Evolutionary conservation across 2,329 filamentous ascomycete genomes (phyloP).

Genomic region (Aspergillus sergii): DNA sequence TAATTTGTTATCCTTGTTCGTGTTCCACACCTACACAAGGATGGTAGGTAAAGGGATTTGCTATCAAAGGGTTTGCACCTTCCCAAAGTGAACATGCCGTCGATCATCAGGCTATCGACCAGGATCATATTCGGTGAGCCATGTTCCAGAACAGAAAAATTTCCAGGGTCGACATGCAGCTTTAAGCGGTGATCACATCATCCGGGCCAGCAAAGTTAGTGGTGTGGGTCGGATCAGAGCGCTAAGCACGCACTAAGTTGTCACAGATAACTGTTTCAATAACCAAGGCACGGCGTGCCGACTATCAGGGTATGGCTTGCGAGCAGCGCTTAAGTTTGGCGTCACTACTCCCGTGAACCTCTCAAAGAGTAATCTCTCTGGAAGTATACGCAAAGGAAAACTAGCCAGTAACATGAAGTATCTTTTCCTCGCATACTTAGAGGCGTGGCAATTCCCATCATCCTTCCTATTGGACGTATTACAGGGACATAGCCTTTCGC

Average conservation of each 20-base stretch:
- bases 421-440: not conserved
- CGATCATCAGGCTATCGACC: constrained; percentile 8
- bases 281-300: not conserved
- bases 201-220: constrained; percentile 20
- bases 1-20: not conserved
- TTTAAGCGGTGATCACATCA: constrained; percentile 23
- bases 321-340: not conserved
- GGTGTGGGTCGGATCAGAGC: constrained; percentile 17
- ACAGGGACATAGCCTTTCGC: not conserved
- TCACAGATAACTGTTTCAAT: not conserved
- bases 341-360: not conserved
- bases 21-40: constrained; percentile 1
- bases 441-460: not conserved
- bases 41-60: not conserved
- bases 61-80: not conserved
- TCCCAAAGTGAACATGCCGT: constrained; percentile 5
- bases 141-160: constrained; percentile 22
- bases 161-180: constrained; percentile 19
- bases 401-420: not conserved
- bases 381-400: not conserved
- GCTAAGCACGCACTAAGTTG: constrained; percentile 3
- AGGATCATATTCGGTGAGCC: constrained; percentile 23
- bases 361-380: not conserved
- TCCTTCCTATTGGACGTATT: not conserved
- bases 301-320: not conserved